Base-by-base conservation (phyloP, 306 rosid species). In the Trichosanthes cucumerina region DNA sequence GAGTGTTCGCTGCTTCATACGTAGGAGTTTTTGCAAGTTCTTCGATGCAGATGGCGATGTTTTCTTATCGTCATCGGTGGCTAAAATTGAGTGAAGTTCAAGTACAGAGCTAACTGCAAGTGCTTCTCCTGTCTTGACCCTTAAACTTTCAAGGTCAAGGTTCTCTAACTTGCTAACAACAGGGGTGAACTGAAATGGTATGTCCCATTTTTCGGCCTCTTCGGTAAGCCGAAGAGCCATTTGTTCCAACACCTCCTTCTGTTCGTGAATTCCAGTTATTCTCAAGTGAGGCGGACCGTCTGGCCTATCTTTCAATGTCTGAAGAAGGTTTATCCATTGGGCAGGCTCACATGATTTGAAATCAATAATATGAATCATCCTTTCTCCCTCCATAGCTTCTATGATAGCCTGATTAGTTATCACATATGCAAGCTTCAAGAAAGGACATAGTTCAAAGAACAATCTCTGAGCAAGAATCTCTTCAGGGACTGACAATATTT, bases 41-140 rank as follows among this genome's bases (percentile, higher is more conserved):
- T 82, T 80, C 0, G 86, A 41, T 15, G 82, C 78, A 7, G 88
- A 82, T 0, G 98, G 91, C 0, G 97, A 87, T 78, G 82, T 78
- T 43, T 76, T 88, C 76, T 79, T 28, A 34, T 90, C 98, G 11
- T 93, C 92, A 21, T 94, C 96, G 0, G 80, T 82, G 3, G 97
- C 92, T 50, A 92, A 90, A 43, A 94, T 90, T 9, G 90, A 80
- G 78, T 94, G 98, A 52, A 94, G 87, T 79, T 89, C 93, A 68
- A 94, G 93, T 9, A 89, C 91, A 4, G 92, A 89, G 82, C 92
- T 86, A 0, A 94, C 87, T 9, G 96, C 97, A 65, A 94, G 85
- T 28, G 97, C 97, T 38, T 94, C 98, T 10, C 98, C 98, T 21
- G 92, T 87, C 86, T 86, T 89, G 24, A 94, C 89, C 46, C 85